These are phyloP conservation scores for Crepidotus sp. DNA, from an alignment of 1,284 basidiomycete genomes.

Conservation along the genomic window DNA sequence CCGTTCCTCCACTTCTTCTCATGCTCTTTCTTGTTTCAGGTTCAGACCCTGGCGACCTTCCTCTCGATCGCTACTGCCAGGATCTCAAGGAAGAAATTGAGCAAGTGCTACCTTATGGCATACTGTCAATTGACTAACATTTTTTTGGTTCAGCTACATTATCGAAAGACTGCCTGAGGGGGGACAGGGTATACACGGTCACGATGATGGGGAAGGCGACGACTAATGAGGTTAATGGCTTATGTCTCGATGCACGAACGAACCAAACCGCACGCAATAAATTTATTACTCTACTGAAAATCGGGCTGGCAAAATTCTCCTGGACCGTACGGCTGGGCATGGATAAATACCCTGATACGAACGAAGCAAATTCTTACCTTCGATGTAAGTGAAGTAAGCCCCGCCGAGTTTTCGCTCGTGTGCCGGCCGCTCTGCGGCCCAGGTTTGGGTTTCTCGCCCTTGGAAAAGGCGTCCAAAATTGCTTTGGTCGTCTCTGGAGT, in stretches of 20 bases:
- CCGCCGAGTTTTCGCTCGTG: constrained; percentile 87
- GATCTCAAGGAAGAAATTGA: constrained; percentile 80
- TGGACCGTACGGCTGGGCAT: constrained; percentile 83
- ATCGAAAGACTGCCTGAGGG: constrained; percentile 74
- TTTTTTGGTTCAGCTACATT: constrained; percentile 46
- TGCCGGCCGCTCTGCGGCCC: constrained; percentile 86
- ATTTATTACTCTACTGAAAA: constrained; percentile 51
- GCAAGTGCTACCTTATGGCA: constrained; percentile 34
- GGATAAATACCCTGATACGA: constrained; percentile 12
- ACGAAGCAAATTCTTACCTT: constrained; percentile 48
- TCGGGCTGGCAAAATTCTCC: constrained; percentile 85
- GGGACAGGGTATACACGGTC: constrained; percentile 53
- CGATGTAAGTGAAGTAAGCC: constrained; percentile 73
- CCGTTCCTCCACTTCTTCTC: constrained; percentile 1
- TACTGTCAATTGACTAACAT: constrained; percentile 7
- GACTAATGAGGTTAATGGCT: constrained; percentile 42
- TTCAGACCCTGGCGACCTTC: constrained; percentile 53
- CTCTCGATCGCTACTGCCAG: constrained; percentile 73
- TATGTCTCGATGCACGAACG: constrained; percentile 5
- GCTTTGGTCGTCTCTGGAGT: constrained; percentile 88
- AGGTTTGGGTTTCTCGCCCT: constrained; percentile 82
- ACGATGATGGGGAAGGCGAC: constrained; percentile 70
- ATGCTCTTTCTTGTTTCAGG: constrained; percentile 30
- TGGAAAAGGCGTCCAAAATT: constrained; percentile 78
- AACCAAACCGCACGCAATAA: constrained; percentile 10